Base-by-base conservation (phyloP, 257 asterid genomes). In the Osmanthus fragrans region DNA sequence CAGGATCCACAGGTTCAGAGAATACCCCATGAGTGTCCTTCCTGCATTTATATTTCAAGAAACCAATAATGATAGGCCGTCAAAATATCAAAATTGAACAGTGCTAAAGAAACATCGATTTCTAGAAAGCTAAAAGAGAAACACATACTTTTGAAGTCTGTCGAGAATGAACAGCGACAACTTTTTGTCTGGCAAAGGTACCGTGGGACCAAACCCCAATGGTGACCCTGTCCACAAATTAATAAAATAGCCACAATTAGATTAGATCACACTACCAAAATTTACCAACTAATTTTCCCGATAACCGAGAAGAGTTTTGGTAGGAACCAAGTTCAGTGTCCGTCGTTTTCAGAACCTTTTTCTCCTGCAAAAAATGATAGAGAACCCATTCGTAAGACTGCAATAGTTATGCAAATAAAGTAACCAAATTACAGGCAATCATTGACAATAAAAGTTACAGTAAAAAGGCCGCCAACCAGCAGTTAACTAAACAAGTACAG, bases 111-210 rank as follows among this genome's bases (percentile, higher is more conserved):
- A 82, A 79, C 18, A 78, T 19, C 79, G 75, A 74, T 56, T 73
- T 65, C 79, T 66, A 66, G 67, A 70, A 73, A 80, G 81, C 77
- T 34, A 81, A 74, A 77, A 81, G 72, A 39, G 49, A 74, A 64
- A 69, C 72, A 80, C 95, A 79, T 84, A 96, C 99, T 96, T 96
- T 92, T 96, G 99, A 83, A 96, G 99, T 81, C 99, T 96, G 87
- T 96, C 98, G 80, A 96, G 98, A 87, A 93, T 88, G 92, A 92
- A 93, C 74, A 89, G 77, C 96, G 93, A 82, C 88, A 92, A 77
- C 92, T 88, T 93, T 90, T 93, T 96, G 87, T 93, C 99, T 88
- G 99, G 97, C 92, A 96, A 93, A 89, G 94, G 89, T 79, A 89
- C 82, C 65, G 96, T 88, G 97, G 98, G 94, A 75, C 97, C 98